Evolutionary conservation across 2,329 filamentous ascomycete genomes (phyloP), one percentile per base, ranked within the genome.

Genomic region (Alternaria atra): DNA sequence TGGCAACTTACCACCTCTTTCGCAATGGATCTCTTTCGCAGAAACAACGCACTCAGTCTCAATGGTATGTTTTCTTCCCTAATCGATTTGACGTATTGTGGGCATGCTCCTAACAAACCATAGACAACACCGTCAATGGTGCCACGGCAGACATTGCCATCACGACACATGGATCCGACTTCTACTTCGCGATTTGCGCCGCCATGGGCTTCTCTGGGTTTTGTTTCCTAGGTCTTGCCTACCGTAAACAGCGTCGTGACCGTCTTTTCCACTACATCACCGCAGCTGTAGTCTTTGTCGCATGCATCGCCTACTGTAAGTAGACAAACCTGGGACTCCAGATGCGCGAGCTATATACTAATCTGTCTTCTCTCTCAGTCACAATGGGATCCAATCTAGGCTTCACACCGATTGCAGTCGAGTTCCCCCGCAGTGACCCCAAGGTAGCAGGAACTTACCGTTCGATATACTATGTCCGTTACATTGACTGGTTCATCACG

Each of bases 361-460:
- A 50, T 15, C 7, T 13, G n/a, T 6, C 12, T 3, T 10, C 27
- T 29, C 34, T 48, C 10, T 15, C 13, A 55, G 53, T 88, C 78
- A 82, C 85, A 64, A 89, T 90, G 87, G 88, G 83, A n/a, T 86
- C 87, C 9, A 87, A 89, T 69, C 80, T 91, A 1, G 89, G 89
- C 34, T 89, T 86, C 75, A 84, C 85, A 2, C 85, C 87, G 0
- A 88, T 90, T 66, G 71, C 80, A n/a, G 88, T 88, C 39, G 85
- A 91, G 70, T 91, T 85, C 66, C 77, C 76, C 1, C 80, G 82
- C 52, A 77, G 61, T 58, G 73, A 80, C 54, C 76, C 80, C 13
- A 80, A 82, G 5, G 82, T 86, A 3, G 63, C 76, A 2, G 86
- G 86, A 6, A 73, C 77, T 2, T 86, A 84, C 50, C 85, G 90